phyloP scores from a whole-genome alignment of 805 yeast species.

The Isabelozyma rhagii region DNA sequence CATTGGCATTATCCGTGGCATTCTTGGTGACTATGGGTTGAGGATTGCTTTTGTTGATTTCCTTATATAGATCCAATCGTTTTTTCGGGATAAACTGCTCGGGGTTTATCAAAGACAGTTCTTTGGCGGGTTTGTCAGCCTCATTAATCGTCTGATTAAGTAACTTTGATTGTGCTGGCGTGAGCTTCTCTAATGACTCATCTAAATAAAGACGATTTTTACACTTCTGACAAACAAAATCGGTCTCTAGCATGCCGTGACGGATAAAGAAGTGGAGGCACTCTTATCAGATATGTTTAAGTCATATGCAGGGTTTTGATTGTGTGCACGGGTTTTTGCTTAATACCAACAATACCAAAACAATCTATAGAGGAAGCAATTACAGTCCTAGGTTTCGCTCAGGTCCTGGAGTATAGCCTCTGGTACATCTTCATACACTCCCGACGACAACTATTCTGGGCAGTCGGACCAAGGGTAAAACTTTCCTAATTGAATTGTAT shows the following conservation, averaged over 20 bases:
- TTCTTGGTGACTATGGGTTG: constrained; percentile 22
- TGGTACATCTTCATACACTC: no score
- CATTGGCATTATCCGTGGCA: constrained; percentile 28
- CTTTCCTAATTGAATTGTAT: no score
- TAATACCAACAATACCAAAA: no score
- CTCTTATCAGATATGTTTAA: no score
- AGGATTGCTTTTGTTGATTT: constrained; percentile 18
- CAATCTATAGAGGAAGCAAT: no score
- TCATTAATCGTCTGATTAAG: constrained; percentile 32
- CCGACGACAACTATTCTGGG: no score
- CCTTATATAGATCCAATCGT: constrained; percentile 32
- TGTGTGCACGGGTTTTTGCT: not conserved
- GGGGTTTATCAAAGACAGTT: constrained; percentile 23
- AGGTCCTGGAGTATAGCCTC: no score
- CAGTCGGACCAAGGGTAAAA: no score
- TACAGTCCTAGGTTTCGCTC: no score
- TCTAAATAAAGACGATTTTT: constrained; percentile 56
- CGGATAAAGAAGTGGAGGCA: no score
- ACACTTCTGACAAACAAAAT: constrained; percentile 57
- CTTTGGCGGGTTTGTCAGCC: constrained; percentile 9
- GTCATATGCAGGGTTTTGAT: not conserved
- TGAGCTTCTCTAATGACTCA: constrained; percentile 49
- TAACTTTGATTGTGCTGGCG: constrained; percentile 54
- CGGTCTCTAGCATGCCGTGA: not conserved
- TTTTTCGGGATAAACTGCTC: constrained; percentile 35